These are phyloP conservation scores for Amaranthus hypochondriacus DNA, from an alignment of 148 eudicot genomes.

Conservation along the genomic window DNA sequence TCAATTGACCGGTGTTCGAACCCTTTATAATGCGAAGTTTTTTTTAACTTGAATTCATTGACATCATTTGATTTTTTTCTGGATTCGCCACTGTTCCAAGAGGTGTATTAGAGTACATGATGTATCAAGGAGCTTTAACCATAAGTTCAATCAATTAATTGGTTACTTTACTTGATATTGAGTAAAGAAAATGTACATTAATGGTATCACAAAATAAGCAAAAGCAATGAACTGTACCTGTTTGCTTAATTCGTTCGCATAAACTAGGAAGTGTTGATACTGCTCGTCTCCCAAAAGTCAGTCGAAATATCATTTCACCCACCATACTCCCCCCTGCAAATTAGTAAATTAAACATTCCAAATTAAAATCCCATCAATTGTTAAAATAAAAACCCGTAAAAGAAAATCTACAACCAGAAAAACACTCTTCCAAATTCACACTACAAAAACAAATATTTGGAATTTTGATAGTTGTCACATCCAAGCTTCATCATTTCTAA, in stretches of 20 bases:
- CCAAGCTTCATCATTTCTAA: too few relatives aligned
- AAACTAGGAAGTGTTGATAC: constrained; percentile 36
- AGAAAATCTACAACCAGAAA: too few relatives aligned
- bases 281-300: constrained; percentile 21
- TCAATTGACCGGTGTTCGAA: too few relatives aligned
- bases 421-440: too few relatives aligned
- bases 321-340: constrained; percentile 7
- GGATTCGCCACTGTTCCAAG: too few relatives aligned
- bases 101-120: background rate
- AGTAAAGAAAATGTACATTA: background rate
- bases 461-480: too few relatives aligned
- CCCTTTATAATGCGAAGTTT: too few relatives aligned
- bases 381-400: too few relatives aligned
- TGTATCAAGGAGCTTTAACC: background rate
- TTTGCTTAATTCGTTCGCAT: constrained; percentile 42
- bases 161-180: background rate
- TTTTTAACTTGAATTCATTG: too few relatives aligned
- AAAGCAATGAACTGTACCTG: constrained; percentile 25
- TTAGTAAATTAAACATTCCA: background rate
- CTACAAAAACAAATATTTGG: too few relatives aligned
- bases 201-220: background rate
- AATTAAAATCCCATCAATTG: background rate
- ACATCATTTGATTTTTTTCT: too few relatives aligned
- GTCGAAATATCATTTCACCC: constrained; percentile 7
- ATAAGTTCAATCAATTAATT: too few relatives aligned